Percentiles rank a stretch among this genome's conserved stretches.
Conservation (phyloP, 2,329 filamentous ascomycete genomes). For the Epicoccum nigrum region DNA sequence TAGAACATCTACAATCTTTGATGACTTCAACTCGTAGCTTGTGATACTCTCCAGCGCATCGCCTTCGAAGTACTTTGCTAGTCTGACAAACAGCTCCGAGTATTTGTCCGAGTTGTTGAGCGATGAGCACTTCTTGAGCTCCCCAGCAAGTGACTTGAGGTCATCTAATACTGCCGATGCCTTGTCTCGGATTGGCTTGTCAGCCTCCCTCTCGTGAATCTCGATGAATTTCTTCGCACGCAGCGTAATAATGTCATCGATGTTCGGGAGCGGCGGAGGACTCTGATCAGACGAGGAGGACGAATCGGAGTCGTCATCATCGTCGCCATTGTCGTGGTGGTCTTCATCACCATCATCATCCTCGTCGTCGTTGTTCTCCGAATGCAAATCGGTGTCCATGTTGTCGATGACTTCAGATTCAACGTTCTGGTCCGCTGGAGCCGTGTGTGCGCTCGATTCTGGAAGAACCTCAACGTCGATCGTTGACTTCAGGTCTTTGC, state of each 20-base stretch:
- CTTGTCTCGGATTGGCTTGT: slow-evolving; percentile 76
- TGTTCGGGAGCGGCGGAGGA: slow-evolving; percentile 50
- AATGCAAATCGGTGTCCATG: slow-evolving; percentile 58
- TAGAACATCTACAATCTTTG: slow-evolving; percentile 83
- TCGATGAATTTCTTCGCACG: slow-evolving; percentile 85
- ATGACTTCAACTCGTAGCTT: slow-evolving; percentile 90
- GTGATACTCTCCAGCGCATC: slow-evolving; percentile 92
- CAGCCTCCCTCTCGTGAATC: slow-evolving; percentile 77
- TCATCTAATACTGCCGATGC: slow-evolving; percentile 76
- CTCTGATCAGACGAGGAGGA: slow-evolving; percentile 56
- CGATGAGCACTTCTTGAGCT: slow-evolving; percentile 75
- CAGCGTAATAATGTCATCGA: slow-evolving; percentile 74
- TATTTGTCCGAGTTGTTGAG: slow-evolving; percentile 55
- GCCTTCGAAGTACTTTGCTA: slow-evolving; percentile 85
- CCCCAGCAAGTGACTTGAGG: slow-evolving; percentile 71
- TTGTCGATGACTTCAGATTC: slow-evolving; percentile 59
- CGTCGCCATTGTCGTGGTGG: slow-evolving; percentile 62
- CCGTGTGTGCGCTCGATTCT: slow-evolving; percentile 33
- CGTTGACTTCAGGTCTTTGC: slow-evolving; percentile 35
- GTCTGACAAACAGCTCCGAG: slow-evolving; percentile 70
- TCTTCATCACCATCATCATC: slow-evolving; percentile 58
- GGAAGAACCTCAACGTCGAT: slow-evolving; percentile 33
- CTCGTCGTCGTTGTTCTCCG: slow-evolving; percentile 57
- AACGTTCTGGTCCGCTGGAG: slow-evolving; percentile 41
- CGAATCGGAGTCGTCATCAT: slow-evolving; percentile 69